Percentiles rank a stretch among this genome's conserved stretches.
phyloP scores from a whole-genome alignment of 441 rosid species.

The Populus hybrid region DNA sequence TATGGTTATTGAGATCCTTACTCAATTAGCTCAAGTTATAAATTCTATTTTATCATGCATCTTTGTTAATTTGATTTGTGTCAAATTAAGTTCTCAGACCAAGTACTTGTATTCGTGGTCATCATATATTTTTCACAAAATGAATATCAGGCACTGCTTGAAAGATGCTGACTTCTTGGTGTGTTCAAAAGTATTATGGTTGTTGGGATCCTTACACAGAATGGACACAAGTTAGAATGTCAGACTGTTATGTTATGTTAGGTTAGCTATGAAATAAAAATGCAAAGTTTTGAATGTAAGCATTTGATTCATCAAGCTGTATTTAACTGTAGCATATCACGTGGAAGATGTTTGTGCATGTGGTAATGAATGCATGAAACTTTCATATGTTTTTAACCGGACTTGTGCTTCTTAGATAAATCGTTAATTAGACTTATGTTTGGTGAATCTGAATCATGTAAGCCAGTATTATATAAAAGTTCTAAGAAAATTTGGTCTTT shows the following conservation, averaged over 20 bases:
- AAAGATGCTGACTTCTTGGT: neutral
- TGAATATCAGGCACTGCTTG: neutral
- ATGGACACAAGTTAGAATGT: neutral
- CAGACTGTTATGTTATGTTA: neutral
- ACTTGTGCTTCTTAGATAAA: neutral
- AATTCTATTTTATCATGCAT: neutral
- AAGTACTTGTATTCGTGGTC: neutral
- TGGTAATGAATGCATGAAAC: neutral
- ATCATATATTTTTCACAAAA: neutral
- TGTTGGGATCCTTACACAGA: neutral
- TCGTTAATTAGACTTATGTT: neutral
- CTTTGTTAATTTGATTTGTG: neutral
- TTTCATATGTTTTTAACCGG: neutral
- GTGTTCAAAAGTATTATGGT: neutral
- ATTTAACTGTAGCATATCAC: neutral
- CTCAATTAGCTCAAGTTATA: neutral
- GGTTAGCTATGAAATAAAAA: neutral
- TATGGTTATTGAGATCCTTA: neutral
- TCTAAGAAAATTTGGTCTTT: neutral
- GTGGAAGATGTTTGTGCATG: neutral
- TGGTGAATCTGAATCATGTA: constrained; percentile 4
- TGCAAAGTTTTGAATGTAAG: neutral
- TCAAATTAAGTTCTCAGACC: neutral
- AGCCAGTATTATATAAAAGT: neutral
- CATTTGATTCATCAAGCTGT: neutral